Evolutionary conservation across 2,329 filamentous ascomycete genomes (phyloP), one percentile per base, ranked within the genome.

Genomic region (Tolypocladium tropicale): DNA sequence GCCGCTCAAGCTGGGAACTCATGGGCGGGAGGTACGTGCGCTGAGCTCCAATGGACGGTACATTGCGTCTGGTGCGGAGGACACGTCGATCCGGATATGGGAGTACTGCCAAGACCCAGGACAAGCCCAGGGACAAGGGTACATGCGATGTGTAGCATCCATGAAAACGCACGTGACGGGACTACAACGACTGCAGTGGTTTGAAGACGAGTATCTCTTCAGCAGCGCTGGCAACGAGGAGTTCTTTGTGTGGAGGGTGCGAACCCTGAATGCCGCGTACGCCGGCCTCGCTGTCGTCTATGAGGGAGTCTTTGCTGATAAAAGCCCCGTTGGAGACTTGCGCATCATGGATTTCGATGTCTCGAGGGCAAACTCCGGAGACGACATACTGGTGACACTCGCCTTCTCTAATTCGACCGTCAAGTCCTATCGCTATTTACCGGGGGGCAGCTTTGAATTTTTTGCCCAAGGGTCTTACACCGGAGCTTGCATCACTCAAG

Each of bases 171-270:
- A 99, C 67, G 86, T 84, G 2, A 86, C 90, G 0, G 94, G 93
- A 0, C 82, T 97, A 9, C 93, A 96, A 68, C 80, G 85, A 59
- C 74, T 96, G 1, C 80, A 80, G 58, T 97, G 90, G 89, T 83
- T 88, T 2, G 78, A 82, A 51, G 81, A 86, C 2, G 69, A 76
- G 1, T 88, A 86, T 62, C 80, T 99, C 2, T 88, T 97, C 67
- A 96, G 89, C 61, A 92, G 90, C 64, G 90, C 83, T 6, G 94
- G 92, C 0, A 86, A 84, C 58, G 93, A 96, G 68, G 93, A 99
- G 70, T 87, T 97, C 60, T 93, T 86, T 63, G 80, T 92, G 12
- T 99, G 94, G 93, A 79, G 82, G 43, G 70, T 93, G 36, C 76
- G 75, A 51, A 65, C 66, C 12, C 68, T 88, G 7, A 76, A 83